These are phyloP conservation scores for Phoenix dactylifera DNA, from an alignment of 176 grass and related monocot species.

Conservation along the genomic window DNA sequence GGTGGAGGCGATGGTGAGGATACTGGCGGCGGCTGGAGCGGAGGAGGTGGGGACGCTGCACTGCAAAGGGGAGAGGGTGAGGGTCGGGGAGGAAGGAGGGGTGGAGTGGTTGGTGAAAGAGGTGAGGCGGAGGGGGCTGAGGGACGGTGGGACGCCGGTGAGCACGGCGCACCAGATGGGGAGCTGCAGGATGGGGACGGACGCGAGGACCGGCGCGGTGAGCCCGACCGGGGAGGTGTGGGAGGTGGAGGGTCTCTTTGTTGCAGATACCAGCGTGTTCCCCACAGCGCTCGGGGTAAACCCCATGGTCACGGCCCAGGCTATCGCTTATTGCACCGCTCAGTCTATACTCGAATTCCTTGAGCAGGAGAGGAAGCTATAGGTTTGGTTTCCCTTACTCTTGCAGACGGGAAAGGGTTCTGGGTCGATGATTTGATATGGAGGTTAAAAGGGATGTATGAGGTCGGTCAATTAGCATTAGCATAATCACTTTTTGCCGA, in stretches of 20 bases:
- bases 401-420: too few species aligned
- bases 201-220: neutral
- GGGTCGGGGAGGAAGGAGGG: neutral
- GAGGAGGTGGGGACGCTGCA: slow-evolving; percentile 20
- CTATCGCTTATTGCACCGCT: slow-evolving; percentile 18
- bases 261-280: slow-evolving; percentile 19
- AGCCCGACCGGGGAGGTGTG: slow-evolving; percentile 13
- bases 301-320: slow-evolving; percentile 19
- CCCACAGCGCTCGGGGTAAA: slow-evolving; percentile 20
- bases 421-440: too few species aligned
- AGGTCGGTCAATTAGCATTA: too few species aligned
- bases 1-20: slow-evolving; percentile 6
- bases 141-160: neutral
- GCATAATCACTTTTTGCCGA: too few species aligned
- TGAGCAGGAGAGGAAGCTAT: too few species aligned
- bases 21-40: slow-evolving; percentile 15
- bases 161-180: slow-evolving; percentile 21
- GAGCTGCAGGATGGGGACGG: slow-evolving; percentile 19
- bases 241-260: slow-evolving; percentile 21
- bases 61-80: slow-evolving; percentile 9
- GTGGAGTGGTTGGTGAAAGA: neutral
- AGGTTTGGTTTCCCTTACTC: too few species aligned
- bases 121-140: slow-evolving; percentile 6
- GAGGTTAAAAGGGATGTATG: too few species aligned
- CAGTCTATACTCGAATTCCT: slow-evolving; percentile 6